Percentiles rank a stretch among this genome's conserved stretches.
Evolutionary conservation across 1,284 basidiomycete genomes (phyloP).

Genomic region (Microbotryomycetes sp.): DNA sequence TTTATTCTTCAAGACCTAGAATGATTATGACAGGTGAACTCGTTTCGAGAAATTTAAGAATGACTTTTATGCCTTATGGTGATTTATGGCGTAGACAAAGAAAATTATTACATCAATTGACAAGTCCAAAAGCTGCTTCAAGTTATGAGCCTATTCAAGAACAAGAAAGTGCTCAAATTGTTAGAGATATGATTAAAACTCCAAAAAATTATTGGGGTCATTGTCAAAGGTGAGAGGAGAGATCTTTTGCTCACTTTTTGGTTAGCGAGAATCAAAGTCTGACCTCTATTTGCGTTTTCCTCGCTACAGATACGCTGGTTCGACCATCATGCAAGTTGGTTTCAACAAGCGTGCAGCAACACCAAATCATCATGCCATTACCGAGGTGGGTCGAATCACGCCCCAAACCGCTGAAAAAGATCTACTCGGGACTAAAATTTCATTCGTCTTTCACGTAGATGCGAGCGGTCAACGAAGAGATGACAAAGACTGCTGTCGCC

Average conservation of each 20-base stretch:
- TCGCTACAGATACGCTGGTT: slow-evolving; percentile 35
- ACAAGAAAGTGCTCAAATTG: slow-evolving; percentile 35
- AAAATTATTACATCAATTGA: slow-evolving; percentile 35
- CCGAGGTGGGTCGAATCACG: slow-evolving; percentile 30
- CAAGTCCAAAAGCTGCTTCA: slow-evolving; percentile 33
- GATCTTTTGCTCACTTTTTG: not conserved
- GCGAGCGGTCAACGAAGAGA: slow-evolving; percentile 33
- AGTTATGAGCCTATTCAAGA: slow-evolving; percentile 38
- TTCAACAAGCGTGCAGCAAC: slow-evolving; percentile 38
- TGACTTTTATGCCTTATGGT: slow-evolving; percentile 40
- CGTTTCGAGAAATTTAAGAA: slow-evolving; percentile 33
- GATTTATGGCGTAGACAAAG: slow-evolving; percentile 36
- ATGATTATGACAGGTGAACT: slow-evolving; percentile 39
- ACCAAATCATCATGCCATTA: slow-evolving; percentile 35
- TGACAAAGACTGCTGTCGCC: slow-evolving; percentile 37
- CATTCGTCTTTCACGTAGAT: slow-evolving; percentile 2
- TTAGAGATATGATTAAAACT: slow-evolving; percentile 32
- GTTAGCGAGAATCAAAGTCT: not conserved
- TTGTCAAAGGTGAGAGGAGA: slow-evolving; percentile 27
- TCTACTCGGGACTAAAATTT: too few relatives aligned
- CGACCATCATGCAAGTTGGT: slow-evolving; percentile 39
- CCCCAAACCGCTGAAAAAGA: too few relatives aligned
- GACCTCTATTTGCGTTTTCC: not conserved
- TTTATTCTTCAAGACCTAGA: slow-evolving; percentile 37
- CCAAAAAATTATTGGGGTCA: slow-evolving; percentile 37